Evolutionary conservation across 164 flowering plant genomes (phyloP), one percentile per base, ranked within the genome.

Genomic region (Berberis vulgaris): DNA sequence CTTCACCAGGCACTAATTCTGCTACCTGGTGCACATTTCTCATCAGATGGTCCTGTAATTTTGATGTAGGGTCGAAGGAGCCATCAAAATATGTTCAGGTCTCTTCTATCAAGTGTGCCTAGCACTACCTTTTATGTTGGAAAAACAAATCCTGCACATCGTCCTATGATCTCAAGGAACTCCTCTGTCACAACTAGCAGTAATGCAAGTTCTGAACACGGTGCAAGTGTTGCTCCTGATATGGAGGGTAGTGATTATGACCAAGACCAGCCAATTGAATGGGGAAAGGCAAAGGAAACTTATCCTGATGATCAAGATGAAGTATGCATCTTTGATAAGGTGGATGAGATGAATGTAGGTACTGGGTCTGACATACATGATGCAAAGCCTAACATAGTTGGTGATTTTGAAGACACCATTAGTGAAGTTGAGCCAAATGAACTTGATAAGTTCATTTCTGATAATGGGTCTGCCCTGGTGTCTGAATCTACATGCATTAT

Each of bases 81-180:
- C 67, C 94, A 93, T 59, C 99, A 81, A 65, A 89, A 81, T 71
- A 94, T 87, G 99, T 95, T 91, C 81, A 84, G 97, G 76, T 97
- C 99, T 60, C 91, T 95, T 55, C 73, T 91, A 61, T 87, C 96
- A 43, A 95, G 99, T 84, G 96, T 87, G 26, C 99, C 99, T 11
- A 84, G 86, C 67, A 74, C 94, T 58, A 79, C 96, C 7, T 85
- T 95, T 63, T 86, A 82, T 77, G 79, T 60, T 69, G 94, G 96
- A 63, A 86, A 91, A 65, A 69, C 82, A 63, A 82, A 69, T 71
- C 65, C 87, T 66, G 65, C 80, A 9, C 81, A 87, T 70, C 86
- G 77, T 65, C 61, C 86, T 44, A 49, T 84, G 79, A 61, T 79
- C 59, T 86, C 91, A 50, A 83, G 80, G 70, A 87, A 87, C 61